Percentiles rank a stretch among this genome's conserved stretches.
Evolutionary conservation across 179 eudicot genomes (phyloP).

Genomic region (Drosera spatulata): DNA sequence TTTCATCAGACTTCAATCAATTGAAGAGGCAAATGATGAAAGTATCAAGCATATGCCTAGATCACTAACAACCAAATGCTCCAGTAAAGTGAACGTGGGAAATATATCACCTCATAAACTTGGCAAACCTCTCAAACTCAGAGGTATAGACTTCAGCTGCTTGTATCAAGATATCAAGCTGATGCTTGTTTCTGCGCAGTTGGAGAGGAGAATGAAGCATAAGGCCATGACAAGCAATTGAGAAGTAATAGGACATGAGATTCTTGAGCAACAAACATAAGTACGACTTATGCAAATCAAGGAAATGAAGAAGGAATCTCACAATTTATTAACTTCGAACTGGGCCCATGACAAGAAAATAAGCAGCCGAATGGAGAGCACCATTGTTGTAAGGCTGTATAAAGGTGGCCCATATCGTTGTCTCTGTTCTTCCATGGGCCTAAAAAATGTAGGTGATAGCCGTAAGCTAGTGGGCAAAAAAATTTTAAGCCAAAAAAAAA

Average conservation of each 20-base stretch:
- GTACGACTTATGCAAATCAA: background rate
- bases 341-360: slow-evolving; percentile 52
- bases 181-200: slow-evolving; percentile 41
- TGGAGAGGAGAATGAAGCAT: slow-evolving; percentile 2
- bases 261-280: no score
- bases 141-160: slow-evolving; percentile 57
- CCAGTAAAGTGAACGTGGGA: background rate
- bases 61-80: background rate
- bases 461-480: background rate
- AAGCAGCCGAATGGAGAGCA: slow-evolving; percentile 48
- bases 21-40: background rate
- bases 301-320: slow-evolving; percentile 17
- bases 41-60: background rate
- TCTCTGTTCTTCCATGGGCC: slow-evolving; percentile 99
- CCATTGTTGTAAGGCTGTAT: slow-evolving; percentile 85
- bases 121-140: slow-evolving; percentile 76
- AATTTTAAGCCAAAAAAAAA: slow-evolving; percentile 1
- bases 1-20: slow-evolving; percentile 8
- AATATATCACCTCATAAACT: slow-evolving; percentile 56
- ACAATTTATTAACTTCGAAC: slow-evolving; percentile 54
- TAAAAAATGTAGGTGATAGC: slow-evolving; percentile 7
- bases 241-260: background rate
- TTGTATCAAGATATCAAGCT: slow-evolving; percentile 47
- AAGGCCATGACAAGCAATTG: slow-evolving; percentile 1
- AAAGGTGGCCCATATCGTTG: slow-evolving; percentile 95